Conservation (phyloP, 345 rosid species). For the Rhizophora apiculata region DNA sequence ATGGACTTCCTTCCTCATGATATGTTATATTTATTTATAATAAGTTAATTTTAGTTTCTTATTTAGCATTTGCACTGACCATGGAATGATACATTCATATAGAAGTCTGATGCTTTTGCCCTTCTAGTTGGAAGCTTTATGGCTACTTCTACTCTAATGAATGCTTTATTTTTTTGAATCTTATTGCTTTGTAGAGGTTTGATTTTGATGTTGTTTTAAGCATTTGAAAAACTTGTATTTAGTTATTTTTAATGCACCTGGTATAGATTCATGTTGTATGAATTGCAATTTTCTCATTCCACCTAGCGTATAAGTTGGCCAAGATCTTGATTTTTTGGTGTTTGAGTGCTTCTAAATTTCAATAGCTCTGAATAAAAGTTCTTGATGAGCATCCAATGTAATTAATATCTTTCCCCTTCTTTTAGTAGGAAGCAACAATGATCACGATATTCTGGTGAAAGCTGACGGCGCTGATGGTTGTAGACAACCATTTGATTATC, state of each 20-base stretch:
- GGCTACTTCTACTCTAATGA: neutral
- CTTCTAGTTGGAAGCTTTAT: no score
- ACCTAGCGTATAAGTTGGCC: neutral
- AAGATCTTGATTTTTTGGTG: neutral
- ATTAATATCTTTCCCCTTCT: neutral
- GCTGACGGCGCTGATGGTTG: slow-evolving; percentile 36
- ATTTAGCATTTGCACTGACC: no score
- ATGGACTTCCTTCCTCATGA: no score
- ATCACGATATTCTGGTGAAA: slow-evolving; percentile 28
- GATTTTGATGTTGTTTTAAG: neutral
- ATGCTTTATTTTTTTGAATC: neutral
- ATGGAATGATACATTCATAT: no score
- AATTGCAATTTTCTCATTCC: neutral
- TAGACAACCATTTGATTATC: slow-evolving; percentile 38
- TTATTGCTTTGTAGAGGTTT: neutral
- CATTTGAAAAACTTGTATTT: neutral
- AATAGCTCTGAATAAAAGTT: slow-evolving; percentile 1
- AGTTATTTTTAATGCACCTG: no score
- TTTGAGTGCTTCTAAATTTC: neutral
- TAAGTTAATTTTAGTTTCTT: no score
- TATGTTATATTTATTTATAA: no score
- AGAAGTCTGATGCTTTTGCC: no score
- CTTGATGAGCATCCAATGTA: neutral
- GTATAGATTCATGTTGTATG: neutral
- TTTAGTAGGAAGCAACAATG: slow-evolving; percentile 29